phyloP scores from a whole-genome alignment of 2,329 filamentous ascomycete genomes.

The Mariannaea elegans region DNA sequence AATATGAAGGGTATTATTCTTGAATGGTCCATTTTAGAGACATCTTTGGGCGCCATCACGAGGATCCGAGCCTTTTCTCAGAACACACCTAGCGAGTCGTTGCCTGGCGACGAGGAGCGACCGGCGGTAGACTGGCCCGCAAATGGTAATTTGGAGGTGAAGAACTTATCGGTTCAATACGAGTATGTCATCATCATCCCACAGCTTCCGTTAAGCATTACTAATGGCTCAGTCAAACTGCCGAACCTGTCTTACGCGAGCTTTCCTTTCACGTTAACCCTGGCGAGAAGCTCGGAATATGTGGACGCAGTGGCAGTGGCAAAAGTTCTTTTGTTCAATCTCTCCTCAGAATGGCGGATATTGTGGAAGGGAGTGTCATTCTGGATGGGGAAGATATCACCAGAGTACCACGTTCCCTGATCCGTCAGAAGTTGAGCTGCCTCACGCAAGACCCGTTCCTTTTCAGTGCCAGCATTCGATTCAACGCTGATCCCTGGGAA shows the following conservation, averaged over 20 bases:
- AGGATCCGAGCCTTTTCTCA: constrained; percentile 41
- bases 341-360: constrained; percentile 59
- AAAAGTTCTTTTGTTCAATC: constrained; percentile 53
- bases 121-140: constrained; percentile 35
- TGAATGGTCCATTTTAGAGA: constrained; percentile 43
- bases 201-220: not conserved
- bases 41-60: constrained; percentile 42
- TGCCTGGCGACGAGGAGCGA: constrained; percentile 22
- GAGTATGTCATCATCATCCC: constrained; percentile 30
- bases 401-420: constrained; percentile 34
- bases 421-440: constrained; percentile 50
- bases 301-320: constrained; percentile 55
- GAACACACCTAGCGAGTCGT: constrained; percentile 37
- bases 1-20: constrained; percentile 42
- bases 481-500: constrained; percentile 59
- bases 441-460: constrained; percentile 64
- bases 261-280: constrained; percentile 44
- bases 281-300: constrained; percentile 52
- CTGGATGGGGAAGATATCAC: constrained; percentile 56
- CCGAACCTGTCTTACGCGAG: constrained; percentile 40
- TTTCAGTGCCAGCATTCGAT: constrained; percentile 57
- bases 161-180: constrained; percentile 38
- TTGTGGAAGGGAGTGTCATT: constrained; percentile 51
- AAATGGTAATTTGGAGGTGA: constrained; percentile 34
- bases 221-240: constrained; percentile 31